A percentile compares a stretch with the other conserved stretches of the same genome.
Conservation (phyloP, 2,329 filamentous ascomycete species). For the Ophiostoma perfectum region DNA sequence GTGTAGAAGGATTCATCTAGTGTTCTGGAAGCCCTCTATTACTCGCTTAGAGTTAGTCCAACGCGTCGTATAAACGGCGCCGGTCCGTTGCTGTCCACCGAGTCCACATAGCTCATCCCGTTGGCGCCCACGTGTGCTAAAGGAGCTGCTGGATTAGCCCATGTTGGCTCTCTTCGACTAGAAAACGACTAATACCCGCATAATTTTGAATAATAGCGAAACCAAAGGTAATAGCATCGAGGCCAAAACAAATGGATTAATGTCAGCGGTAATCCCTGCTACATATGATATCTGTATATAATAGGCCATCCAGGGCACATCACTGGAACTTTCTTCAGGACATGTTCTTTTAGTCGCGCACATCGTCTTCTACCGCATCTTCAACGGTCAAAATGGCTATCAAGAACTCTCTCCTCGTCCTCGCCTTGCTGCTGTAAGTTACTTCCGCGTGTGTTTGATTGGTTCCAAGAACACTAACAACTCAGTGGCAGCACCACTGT, state of each 20-base stretch:
- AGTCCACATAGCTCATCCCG: not conserved
- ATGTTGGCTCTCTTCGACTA: no score
- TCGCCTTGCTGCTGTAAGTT: not conserved
- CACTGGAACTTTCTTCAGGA: not conserved
- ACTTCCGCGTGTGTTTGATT: not conserved
- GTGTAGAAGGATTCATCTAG: not conserved
- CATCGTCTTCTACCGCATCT: not conserved
- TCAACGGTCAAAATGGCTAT: not conserved
- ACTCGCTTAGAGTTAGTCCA: not conserved
- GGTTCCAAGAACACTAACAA: not conserved
- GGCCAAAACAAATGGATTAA: not conserved
- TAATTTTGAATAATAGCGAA: not conserved
- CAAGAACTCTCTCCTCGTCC: not conserved
- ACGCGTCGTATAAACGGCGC: not conserved
- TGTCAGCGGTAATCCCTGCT: not conserved
- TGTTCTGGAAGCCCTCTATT: slow-evolving; percentile 1
- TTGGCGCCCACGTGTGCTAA: not conserved
- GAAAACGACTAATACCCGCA: not conserved
- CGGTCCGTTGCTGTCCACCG: not conserved
- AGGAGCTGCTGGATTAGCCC: not conserved
- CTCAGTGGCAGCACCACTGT: not conserved
- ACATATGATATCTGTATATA: not conserved
- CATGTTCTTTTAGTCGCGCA: not conserved
- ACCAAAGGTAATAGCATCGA: not conserved
- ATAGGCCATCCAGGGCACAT: not conserved